Evolutionary conservation across 2,329 filamentous ascomycete species (phyloP), one percentile per base, ranked within the genome.

Genomic region (Emergomyces africanus): DNA sequence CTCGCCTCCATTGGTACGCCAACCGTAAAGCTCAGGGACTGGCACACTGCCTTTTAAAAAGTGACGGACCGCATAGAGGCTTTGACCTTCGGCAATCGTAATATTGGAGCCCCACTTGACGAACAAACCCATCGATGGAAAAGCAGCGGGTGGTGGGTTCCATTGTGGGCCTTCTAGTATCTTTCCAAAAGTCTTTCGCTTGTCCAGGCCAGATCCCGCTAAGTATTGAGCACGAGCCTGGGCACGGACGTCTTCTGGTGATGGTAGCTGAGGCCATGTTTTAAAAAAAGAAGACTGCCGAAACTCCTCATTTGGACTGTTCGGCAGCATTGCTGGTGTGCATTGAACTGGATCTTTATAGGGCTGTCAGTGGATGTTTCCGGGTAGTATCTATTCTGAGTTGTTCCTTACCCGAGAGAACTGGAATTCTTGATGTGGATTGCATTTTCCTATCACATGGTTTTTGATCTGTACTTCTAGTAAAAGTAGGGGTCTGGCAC

Each of bases 21-120:
- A 74, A 10, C 71, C 70, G 60, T 71, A 74, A 23, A 74, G 60
- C 60, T 74, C 70, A 14, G 71, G 72, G 39, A 73, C 71, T 8
- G 70, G 71, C 20, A 73, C 65, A 55, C 58, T 8, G 28, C 63
- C 63, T 33, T 59, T 44, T 5, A 72, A 59, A 25, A 62, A 42
- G 18, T 57, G 55, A 42, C 60, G 57, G 55, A 72, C 57, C 15
- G 63, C 63, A 65, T 68, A 72, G 15, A 73, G 66, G 58, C 56
- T 65, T 62, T 69, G 67, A 25, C 61, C 71, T 60, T 74, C 71
- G 5, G 66, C 60, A 54, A 71, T 57, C 20, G 57, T 57, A 8
- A 67, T 61, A n/a, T 59, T 15, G 35, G 44, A 61, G 58, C 69
- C 71, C 64, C 66, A 71, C 59, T 73, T 74, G 20, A 73, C 68